Evolutionary conservation across 495 filamentous ascomycete species (phyloP), one percentile per base, ranked within the genome.

Genomic region (Podospora sp.): DNA sequence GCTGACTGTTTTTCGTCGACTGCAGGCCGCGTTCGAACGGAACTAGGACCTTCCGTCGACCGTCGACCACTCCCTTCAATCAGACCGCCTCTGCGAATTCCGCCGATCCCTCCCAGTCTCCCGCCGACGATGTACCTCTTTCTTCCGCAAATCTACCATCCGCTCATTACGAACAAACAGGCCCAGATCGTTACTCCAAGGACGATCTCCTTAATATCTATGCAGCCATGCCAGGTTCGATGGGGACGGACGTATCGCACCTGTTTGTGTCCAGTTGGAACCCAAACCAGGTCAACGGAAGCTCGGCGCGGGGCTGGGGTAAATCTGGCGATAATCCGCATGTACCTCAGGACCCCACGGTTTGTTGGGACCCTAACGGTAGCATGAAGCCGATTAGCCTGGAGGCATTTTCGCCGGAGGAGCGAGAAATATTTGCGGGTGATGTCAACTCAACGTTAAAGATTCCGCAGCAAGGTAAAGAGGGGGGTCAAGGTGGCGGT

Each of bases 391-490:
- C 94, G 18, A 79, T 98, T 61, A 87, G 86, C 40, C 73, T 97
- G 61, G 81, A 87, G 72, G 88, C 91, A 60, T 89, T 97, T 89
- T 89, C 88, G 20, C 84, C 91, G 14, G 89, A 92, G 63, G 95
- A 99, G 81, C 90, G 85, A 75, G 90, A 94, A 88, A 80, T 91
- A 60, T 97, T 98, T 78, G 79, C 89, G 33, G 84, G 85, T 51
- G 94, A 94, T 57, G 92, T 99, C 70, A 99, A 98, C 75, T 97
- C 95, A 16, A 89, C 92, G 24, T 80, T 97, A 52, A 98, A 97
- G 78, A 91, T 91, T 16, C 92, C 91, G 7, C 86, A 87, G 51
- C 91, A 90, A 70, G 87, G 84, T 68, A 94, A 96, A 72, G 92
- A 96, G 55, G 86, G 82, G 49, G 79, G 83, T 26, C 75, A 76